phyloP scores from a whole-genome alignment of 1,139 yeast species.

The Candida sp. region DNA sequence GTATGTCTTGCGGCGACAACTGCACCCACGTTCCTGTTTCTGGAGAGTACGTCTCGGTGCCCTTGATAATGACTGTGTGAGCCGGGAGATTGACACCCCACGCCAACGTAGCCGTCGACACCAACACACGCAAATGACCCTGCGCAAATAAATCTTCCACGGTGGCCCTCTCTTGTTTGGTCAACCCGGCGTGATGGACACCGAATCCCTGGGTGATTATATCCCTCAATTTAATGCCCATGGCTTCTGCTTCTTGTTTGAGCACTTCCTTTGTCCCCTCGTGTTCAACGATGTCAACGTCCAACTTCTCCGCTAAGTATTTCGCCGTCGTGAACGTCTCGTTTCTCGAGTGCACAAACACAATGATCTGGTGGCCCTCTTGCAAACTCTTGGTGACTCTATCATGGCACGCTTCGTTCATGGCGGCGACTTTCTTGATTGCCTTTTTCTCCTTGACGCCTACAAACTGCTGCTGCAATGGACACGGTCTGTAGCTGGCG shows the following conservation, averaged over 20 bases:
- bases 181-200: constrained; percentile 94
- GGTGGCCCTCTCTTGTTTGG: constrained; percentile 70
- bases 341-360: constrained; percentile 94
- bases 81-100: constrained; percentile 99
- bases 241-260: constrained; percentile 61
- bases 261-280: constrained; percentile 67
- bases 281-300: constrained; percentile 52
- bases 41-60: constrained; percentile 94
- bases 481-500: constrained; percentile 88
- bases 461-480: constrained; percentile 84
- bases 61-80: constrained; percentile 93
- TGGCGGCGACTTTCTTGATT: constrained; percentile 75
- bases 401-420: constrained; percentile 92
- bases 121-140: constrained; percentile 81
- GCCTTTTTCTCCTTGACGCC: constrained; percentile 90
- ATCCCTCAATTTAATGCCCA: constrained; percentile 59
- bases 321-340: constrained; percentile 88
- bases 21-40: constrained; percentile 90
- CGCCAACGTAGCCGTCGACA: constrained; percentile 95
- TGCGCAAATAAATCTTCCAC: constrained; percentile 91
- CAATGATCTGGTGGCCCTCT: constrained; percentile 72
- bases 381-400: constrained; percentile 69
- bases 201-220: constrained; percentile 80
- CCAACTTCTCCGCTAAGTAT: constrained; percentile 69
- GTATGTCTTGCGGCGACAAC: constrained; percentile 89